These are phyloP conservation scores for Candida hungchunana DNA, from an alignment of 805 yeast species.

Conservation along the genomic window DNA sequence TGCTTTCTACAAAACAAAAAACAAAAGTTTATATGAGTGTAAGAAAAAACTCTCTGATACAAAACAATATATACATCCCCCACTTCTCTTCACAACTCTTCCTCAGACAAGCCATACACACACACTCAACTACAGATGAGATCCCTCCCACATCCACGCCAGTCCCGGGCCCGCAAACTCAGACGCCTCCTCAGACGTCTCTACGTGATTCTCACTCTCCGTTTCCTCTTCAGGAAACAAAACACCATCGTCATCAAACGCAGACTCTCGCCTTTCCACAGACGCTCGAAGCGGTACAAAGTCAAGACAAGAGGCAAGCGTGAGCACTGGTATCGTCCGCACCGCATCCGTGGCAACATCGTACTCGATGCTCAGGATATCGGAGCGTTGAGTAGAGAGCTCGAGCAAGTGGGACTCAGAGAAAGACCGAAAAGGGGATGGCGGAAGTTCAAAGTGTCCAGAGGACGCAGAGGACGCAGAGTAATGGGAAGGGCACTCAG, in stretches of 20 bases:
- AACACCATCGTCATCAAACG: slow-evolving; percentile 14
- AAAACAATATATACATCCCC: not conserved
- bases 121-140: slow-evolving; percentile 15
- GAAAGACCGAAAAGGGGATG: not conserved
- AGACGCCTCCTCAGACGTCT: slow-evolving; percentile 14
- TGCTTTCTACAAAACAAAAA: too few species aligned
- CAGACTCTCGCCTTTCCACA: slow-evolving; percentile 24
- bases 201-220: slow-evolving; percentile 16
- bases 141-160: slow-evolving; percentile 26
- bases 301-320: slow-evolving; percentile 13
- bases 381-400: slow-evolving; percentile 13
- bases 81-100: too few species aligned
- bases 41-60: not conserved
- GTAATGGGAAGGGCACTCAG: not conserved
- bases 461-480: too few species aligned
- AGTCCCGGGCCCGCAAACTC: slow-evolving; percentile 20
- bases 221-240: slow-evolving; percentile 13
- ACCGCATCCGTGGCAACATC: slow-evolving; percentile 1
- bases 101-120: too few species aligned
- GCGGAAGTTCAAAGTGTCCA: too few species aligned
- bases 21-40: too few species aligned
- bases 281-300: slow-evolving; percentile 20
- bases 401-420: slow-evolving; percentile 4
- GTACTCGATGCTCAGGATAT: slow-evolving; percentile 16
- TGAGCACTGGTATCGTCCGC: slow-evolving; percentile 4